Evolutionary conservation across 129 eudicot genomes (phyloP), one percentile per base, ranked within the genome.

Genomic region (Ambrosia trifida): DNA sequence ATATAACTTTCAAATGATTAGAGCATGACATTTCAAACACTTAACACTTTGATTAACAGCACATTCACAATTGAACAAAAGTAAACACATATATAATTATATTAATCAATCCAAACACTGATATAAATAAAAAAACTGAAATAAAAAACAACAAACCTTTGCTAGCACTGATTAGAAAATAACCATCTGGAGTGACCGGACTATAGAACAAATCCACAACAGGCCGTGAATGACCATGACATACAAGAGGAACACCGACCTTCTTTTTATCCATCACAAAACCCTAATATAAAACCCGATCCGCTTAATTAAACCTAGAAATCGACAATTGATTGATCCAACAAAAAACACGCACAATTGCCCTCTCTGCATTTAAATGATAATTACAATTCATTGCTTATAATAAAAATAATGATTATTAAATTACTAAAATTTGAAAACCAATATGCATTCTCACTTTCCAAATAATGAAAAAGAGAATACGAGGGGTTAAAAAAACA

Each of bases 191-290:
- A 51, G 89, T 85, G 64, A 87, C 57, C 18, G 94, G 89, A 38
- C 89, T 87, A 13, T 84, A 87, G 78, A 71, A 80, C 81, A 87
- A 85, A 84, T 87, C 94, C 64, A 87, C 94, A 11, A 87, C 89
- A 4, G 89, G 94, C 3, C 89, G 73, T 2, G 87, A 87, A 82
- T 87, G 94, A 0, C 94, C 94, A 68, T 87, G 94, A 70, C 89
- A 87, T 0, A 87, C 87, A 17, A 87, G 73, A n/a, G n/a, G n/a
- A n/a, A n/a, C n/a, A n/a, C n/a, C n/a, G n/a, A n/a, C n/a, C n/a
- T n/a, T n/a, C n/a, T n/a, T n/a, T n/a, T n/a, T n/a, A n/a, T n/a
- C n/a, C n/a, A n/a, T n/a, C n/a, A n/a, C n/a, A n/a, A n/a, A n/a
- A n/a, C n/a, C n/a, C n/a, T n/a, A n/a, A n/a, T n/a, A n/a, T n/a